Base-by-base conservation (phyloP, 352 stramenopile genomes). In the Peronospora belbahrii region DNA sequence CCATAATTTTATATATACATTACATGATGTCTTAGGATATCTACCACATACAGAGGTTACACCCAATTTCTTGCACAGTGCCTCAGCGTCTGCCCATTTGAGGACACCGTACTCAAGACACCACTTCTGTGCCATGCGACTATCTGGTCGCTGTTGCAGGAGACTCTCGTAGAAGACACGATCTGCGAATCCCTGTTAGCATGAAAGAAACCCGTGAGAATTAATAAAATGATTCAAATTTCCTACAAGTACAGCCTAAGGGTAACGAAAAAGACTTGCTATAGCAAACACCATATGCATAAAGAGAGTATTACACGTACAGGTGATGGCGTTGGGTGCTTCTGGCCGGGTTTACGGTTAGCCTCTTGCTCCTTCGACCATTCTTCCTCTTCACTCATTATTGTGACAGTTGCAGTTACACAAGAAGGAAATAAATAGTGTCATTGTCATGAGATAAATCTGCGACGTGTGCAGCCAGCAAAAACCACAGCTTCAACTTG, bases 141-240 rank as follows among this genome's bases (percentile, higher is more conserved):
- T 93, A 34, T 87, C 56, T 0, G 84, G 82, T 10, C 79, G 75
- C 63, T 95, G 84, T 41, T 88, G 74, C 46, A 92, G 57, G 49
- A 95, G 48, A 52, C 82, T 94, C 67, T 95, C 84, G 55, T 95
- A 95, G 60, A 95, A 95, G 10, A 95, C 84, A 44, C 84, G 79
- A 39, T 95, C 84, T 24, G 82, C 82, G 57, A 85, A 90, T 42
- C 82, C 84, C 71, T 93, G 62, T 8, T 4, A 19, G 2, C 48
- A 11, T 51, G 7, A 6, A 36, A 27, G 10, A 32, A 44, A 19
- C 15, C n/a, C 19, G 4, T 42, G 13, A 32, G 20, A 22, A 20
- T 19, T 3, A 36, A 18, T 22, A 15, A 10, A 15, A 25, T 10
- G 10, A 14, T 17, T 6, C 10, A 23, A 18, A 44, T 2, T n/a